Evolutionary conservation across 1,139 yeast species (phyloP), one percentile per base, ranked within the genome.

Genomic region (Hansenula anomala): DNA sequence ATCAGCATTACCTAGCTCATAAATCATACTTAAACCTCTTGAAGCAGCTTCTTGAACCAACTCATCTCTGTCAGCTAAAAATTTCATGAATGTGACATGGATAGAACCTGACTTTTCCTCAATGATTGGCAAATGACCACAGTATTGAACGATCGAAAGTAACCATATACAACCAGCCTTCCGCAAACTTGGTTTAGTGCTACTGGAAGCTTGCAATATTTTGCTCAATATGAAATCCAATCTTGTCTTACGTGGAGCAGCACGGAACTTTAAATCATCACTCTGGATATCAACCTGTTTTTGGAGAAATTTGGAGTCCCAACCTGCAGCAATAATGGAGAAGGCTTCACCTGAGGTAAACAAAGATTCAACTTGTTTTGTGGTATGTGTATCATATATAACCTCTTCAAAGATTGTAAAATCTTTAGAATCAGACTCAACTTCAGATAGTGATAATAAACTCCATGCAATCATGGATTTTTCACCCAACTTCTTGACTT

Each of bases 41-140:
- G 96, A 82, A 0, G 97, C 97, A 13, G 95, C 75, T 47, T 92
- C 97, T 56, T 90, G 97, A 17, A 90, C 70, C 22, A 89, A 64
- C 33, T 90, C 96, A 55, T 89, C 96, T 41, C 80, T 67, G 46
- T 84, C 94, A 1, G 86, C 80, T 42, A 89, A 67, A 52, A 84
- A 85, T 44, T 73, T 69, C 86, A 83, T 75, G 51, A 92, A 89
- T 1, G 85, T 65, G 10, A 73, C 56, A 56, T 92, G 97, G 30
- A 89, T 76, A 30, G 71, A 74, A 6, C 72, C 61, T 2, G 87
- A 64, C 16, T 64, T 64, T 2, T 61, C 64, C 39, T 63, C 59
- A 1, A 85, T 62, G 0, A 59, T 59, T 0, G 66, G 55, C 7
- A 70, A 56, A 33, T 73, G 69, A 3, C 82, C 79, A 55, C 90